Evolutionary conservation across 306 rosid species (phyloP), one percentile per base, ranked within the genome.

Genomic region (Dicorynia guianensis): DNA sequence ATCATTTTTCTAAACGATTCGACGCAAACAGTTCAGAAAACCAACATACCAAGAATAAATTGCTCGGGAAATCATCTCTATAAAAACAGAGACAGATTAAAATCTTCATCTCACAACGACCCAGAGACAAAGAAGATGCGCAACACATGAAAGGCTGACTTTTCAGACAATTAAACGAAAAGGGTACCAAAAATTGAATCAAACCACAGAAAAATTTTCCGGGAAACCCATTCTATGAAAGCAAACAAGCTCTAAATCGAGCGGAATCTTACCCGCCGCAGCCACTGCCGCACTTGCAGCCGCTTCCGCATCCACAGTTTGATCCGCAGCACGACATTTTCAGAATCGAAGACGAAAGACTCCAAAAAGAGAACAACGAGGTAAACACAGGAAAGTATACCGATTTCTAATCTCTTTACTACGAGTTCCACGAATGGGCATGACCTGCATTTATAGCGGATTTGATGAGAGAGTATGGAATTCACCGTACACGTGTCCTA

Each of bases 311-410:
- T 10, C 85, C 85, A 65, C 89, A 85, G 42, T 67, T 85, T 15
- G 85, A 83, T 10, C 76, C 81, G 18, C 88, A 84, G 83, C 88
- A 84, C 6, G 91, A 66, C 86, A 79, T 87, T 15, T 46, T 82
- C 39, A 0, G 44, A 36, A 0, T 6, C 63, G 2, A 19, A 25
- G 30, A 25, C 7, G 11, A 0, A 38, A 4, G 60, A 12, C 17
- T 3, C 3, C 44, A 30, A 10, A n/a, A n/a, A n/a, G n/a, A n/a
- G n/a, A n/a, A n/a, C n/a, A n/a, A n/a, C n/a, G n/a, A n/a, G n/a
- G n/a, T n/a, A n/a, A n/a, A n/a, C n/a, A n/a, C n/a, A n/a, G n/a
- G n/a, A n/a, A n/a, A n/a, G n/a, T n/a, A n/a, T n/a, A n/a, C n/a
- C n/a, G n/a, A n/a, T n/a, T n/a, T n/a, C n/a, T n/a, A n/a, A n/a